phyloP scores from a whole-genome alignment of 1,284 basidiomycete genomes.

The Coniferiporia weirii region DNA sequence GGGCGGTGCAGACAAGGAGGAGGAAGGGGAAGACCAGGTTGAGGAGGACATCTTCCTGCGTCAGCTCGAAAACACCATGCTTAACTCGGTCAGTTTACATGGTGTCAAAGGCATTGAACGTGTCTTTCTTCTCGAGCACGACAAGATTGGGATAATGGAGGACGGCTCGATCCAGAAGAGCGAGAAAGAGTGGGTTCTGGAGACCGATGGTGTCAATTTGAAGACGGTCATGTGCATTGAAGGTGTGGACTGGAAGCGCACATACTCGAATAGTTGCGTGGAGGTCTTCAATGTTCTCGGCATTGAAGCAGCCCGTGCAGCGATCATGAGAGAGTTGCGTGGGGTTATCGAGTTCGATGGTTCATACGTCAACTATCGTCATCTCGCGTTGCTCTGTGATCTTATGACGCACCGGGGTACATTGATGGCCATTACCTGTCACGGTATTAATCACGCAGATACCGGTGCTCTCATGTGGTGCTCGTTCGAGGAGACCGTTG shows the following conservation, averaged over 20 bases:
- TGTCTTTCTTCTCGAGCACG: slow-evolving; percentile 90
- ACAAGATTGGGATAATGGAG: slow-evolving; percentile 67
- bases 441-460: slow-evolving; percentile 98
- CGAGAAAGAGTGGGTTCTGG: slow-evolving; percentile 92
- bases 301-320: slow-evolving; percentile 94
- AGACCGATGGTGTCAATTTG: slow-evolving; percentile 95
- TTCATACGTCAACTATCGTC: slow-evolving; percentile 99
- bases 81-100: slow-evolving; percentile 92
- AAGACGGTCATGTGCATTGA: slow-evolving; percentile 93
- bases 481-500: slow-evolving; percentile 99
- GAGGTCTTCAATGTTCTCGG: slow-evolving; percentile 97
- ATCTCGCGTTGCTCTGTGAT: slow-evolving; percentile 92
- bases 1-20: slow-evolving; percentile 87
- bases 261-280: slow-evolving; percentile 96
- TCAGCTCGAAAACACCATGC: slow-evolving; percentile 93
- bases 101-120: slow-evolving; percentile 90
- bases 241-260: slow-evolving; percentile 88
- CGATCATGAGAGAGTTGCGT: slow-evolving; percentile 89
- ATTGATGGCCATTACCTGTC: slow-evolving; percentile 98
- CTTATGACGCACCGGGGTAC: slow-evolving; percentile 96
- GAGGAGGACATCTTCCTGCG: slow-evolving; percentile 98
- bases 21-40: slow-evolving; percentile 67
- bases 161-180: slow-evolving; percentile 60
- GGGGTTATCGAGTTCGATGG: slow-evolving; percentile 98
- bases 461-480: slow-evolving; percentile 97